Evolutionary conservation across 2,329 filamentous ascomycete species (phyloP).

Genomic region (Colletotrichum sp.): DNA sequence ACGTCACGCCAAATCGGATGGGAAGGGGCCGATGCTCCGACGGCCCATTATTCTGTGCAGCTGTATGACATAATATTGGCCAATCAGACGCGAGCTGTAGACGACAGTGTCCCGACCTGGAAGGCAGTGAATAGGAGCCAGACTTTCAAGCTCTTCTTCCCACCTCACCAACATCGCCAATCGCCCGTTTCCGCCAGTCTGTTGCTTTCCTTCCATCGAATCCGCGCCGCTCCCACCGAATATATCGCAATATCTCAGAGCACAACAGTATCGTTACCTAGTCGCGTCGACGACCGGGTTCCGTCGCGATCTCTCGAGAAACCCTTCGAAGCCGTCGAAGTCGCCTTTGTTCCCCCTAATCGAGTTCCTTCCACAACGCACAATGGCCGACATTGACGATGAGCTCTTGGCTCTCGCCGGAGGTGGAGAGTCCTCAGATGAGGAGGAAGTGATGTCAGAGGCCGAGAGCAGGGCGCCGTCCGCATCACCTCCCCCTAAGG

Average conservation of each 20-base stretch:
- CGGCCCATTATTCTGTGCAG: neutral
- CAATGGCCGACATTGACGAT: constrained; percentile 89
- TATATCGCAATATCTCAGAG: neutral
- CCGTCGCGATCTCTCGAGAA: neutral
- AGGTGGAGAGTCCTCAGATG: constrained; percentile 69
- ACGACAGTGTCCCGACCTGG: neutral
- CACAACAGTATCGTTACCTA: neutral
- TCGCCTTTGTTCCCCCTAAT: neutral
- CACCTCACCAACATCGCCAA: neutral
- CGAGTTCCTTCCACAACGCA: constrained; percentile 25
- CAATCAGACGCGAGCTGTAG: constrained; percentile 12
- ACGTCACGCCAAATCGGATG: constrained; percentile 4
- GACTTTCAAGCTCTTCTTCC: neutral
- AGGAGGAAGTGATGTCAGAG: constrained; percentile 59
- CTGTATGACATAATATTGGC: constrained; percentile 22
- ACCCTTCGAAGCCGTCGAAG: neutral
- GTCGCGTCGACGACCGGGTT: neutral
- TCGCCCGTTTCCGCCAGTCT: neutral
- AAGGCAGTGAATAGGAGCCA: constrained; percentile 18
- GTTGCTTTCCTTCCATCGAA: neutral
- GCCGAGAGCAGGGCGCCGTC: constrained; percentile 60
- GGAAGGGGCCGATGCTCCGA: constrained; percentile 2
- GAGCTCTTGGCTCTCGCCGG: constrained; percentile 93
- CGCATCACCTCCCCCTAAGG: constrained; percentile 51
- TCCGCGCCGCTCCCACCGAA: neutral